Base-by-base conservation (phyloP, 202 grass and related monocot species). In the Dendrocalamus latiflorus region DNA sequence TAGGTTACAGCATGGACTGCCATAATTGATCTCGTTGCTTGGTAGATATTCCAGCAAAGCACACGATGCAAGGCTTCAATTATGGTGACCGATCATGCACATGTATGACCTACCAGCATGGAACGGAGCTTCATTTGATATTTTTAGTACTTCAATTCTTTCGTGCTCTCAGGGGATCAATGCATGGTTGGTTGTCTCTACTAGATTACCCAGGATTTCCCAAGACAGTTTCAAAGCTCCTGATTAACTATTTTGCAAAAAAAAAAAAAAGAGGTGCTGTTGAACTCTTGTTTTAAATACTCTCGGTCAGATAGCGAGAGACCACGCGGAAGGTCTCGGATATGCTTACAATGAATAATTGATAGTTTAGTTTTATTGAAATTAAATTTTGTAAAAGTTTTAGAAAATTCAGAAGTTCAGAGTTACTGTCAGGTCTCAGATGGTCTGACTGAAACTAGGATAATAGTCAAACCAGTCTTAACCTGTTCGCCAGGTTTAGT, bases 131-230 rank as follows among this genome's bases (percentile, higher is more conserved):
- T 51, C 33, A 64, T 63, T 51, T 78, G 65, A 56, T 60, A 78
- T 41, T 39, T 41, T 39, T 78, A 15, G 43, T 58, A 72, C 33
- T 5, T 3, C 20, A 47, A 58, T 33, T 33, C 45, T 86, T 73
- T 30, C 51, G 84, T 80, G 47, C 58, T 45, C n/a, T 43, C 7
- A 44, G 9, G 53, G 77, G 70, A 86, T 76, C 78, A 49, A 60
- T 24, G 9, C 50, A 14, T 24, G 39, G 57, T 14, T 77, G 26
- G 13, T 15, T 48, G 45, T 14, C 56, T 24, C 4, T 6, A 8
- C 11, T 62, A 21, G 58, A 45, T 51, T 25, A 38, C 61, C 13
- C 4, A 1, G 8, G 36, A 28, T 25, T 75, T 26, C 8, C 3
- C 1, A 9, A 10, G 33, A 24, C 26, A 24, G 21, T n/a, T 38